These are phyloP conservation scores for Mycotypha africana DNA, from an alignment of 371 early-diverging fungal species.

Conservation along the genomic window DNA sequence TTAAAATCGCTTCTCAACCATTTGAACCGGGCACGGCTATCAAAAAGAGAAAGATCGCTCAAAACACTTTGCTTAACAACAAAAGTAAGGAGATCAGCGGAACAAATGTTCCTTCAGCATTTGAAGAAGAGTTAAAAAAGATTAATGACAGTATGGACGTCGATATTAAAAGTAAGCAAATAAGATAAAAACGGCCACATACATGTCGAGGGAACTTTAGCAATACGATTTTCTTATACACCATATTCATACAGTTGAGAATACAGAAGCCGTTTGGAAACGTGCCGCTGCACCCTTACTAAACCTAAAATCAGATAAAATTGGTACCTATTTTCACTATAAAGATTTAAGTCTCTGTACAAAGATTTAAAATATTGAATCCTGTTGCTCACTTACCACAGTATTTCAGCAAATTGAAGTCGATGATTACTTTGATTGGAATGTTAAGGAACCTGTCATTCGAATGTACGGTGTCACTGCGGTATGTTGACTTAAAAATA, in stretches of 20 bases:
- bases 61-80: neutral
- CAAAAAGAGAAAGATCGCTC: slow-evolving; percentile 12
- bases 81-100: neutral
- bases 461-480: slow-evolving; percentile 89
- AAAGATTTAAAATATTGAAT: neutral
- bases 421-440: slow-evolving; percentile 67
- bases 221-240: neutral
- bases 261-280: slow-evolving; percentile 22
- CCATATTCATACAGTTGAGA: slow-evolving; percentile 8
- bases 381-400: slow-evolving; percentile 3
- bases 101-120: slow-evolving; percentile 3
- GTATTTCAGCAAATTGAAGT: slow-evolving; percentile 95
- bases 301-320: slow-evolving; percentile 21
- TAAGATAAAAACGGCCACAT: neutral
- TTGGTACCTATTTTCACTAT: too few relatives aligned
- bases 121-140: slow-evolving; percentile 18
- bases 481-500: slow-evolving; percentile 31
- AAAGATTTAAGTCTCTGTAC: too few relatives aligned
- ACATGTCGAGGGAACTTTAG: neutral
- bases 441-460: slow-evolving; percentile 50
- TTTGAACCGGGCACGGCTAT: slow-evolving; percentile 12
- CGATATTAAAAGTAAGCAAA: slow-evolving; percentile 4
- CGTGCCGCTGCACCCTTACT: slow-evolving; percentile 24
- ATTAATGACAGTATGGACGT: slow-evolving; percentile 11
- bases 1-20: slow-evolving; percentile 8